Evolutionary conservation across 192 early-diverging fungal genomes (phyloP).

Genomic region (Piromyces sp.): DNA sequence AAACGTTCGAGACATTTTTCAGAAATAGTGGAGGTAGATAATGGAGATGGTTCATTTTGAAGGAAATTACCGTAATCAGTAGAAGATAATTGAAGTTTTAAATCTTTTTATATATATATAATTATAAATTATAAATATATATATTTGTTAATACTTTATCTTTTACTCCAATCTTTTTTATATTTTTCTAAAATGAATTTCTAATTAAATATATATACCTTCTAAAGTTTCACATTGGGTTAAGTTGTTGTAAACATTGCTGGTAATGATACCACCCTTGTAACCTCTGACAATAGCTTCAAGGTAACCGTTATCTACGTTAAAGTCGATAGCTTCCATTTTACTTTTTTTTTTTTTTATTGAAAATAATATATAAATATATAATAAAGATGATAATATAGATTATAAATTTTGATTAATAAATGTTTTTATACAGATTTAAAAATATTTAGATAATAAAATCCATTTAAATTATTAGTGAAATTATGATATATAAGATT

Average conservation of each 20-base stretch:
- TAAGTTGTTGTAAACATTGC: constrained; percentile 76
- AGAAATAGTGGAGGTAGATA: constrained; percentile 80
- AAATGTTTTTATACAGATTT: too few species aligned
- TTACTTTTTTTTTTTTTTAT: neutral
- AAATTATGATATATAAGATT: too few species aligned
- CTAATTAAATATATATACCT: constrained; percentile 18
- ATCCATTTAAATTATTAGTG: too few species aligned
- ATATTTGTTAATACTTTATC: too few species aligned
- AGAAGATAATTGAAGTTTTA: constrained; percentile 82
- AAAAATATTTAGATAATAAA: too few species aligned
- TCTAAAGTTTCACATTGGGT: constrained; percentile 97
- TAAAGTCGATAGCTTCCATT: constrained; percentile 29
- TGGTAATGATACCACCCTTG: constrained; percentile 66
- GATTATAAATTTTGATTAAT: too few species aligned
- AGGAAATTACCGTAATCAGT: constrained; percentile 90
- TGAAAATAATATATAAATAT: too few species aligned
- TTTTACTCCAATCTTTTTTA: too few species aligned
- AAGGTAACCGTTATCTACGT: constrained; percentile 76
- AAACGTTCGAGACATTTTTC: constrained; percentile 76
- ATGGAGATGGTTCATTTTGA: constrained; percentile 88
- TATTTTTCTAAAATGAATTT: too few species aligned
- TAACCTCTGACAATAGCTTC: constrained; percentile 92
- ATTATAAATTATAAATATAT: too few species aligned
- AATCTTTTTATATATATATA: constrained; percentile 35
- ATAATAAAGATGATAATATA: too few species aligned